Percentiles rank a stretch among this genome's conserved stretches.
phyloP scores from a whole-genome alignment of 2,329 filamentous ascomycete species.

The Fusarium proliferatum region DNA sequence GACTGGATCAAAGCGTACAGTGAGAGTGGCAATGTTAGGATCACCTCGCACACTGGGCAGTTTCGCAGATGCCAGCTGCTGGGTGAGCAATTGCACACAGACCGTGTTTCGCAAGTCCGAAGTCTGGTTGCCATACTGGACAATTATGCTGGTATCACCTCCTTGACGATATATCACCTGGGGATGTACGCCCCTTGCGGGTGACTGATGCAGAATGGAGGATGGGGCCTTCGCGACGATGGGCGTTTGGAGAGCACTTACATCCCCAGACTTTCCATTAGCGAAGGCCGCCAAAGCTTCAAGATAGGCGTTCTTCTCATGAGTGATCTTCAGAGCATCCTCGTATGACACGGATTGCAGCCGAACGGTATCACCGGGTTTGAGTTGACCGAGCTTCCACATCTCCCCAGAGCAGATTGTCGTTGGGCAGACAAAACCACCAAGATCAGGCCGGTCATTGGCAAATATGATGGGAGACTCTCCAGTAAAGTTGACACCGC shows the following conservation, averaged over 20 bases:
- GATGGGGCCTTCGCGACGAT: background rate
- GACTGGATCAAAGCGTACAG: background rate
- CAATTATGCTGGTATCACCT: background rate
- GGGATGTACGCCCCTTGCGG: background rate
- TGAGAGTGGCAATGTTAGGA: background rate
- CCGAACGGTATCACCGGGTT: constrained; percentile 43
- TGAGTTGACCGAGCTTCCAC: constrained; percentile 52
- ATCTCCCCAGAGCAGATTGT: constrained; percentile 49
- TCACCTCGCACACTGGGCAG: background rate
- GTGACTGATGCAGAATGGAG: background rate
- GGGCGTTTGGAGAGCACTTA: background rate
- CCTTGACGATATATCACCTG: background rate
- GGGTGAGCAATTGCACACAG: background rate
- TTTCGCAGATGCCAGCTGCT: background rate
- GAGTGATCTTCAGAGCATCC: background rate
- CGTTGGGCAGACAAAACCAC: constrained; percentile 47
- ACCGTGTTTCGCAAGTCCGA: background rate
- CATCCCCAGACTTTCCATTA: background rate
- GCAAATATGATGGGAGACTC: constrained; percentile 51
- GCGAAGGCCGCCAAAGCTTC: background rate
- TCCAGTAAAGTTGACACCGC: constrained; percentile 50
- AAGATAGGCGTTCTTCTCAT: background rate
- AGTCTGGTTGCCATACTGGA: background rate
- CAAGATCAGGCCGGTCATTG: constrained; percentile 48
- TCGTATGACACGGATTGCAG: constrained; percentile 20